phyloP scores from a whole-genome alignment of 1,139 yeast genomes.

The Debaryomycetaceae sp. region DNA sequence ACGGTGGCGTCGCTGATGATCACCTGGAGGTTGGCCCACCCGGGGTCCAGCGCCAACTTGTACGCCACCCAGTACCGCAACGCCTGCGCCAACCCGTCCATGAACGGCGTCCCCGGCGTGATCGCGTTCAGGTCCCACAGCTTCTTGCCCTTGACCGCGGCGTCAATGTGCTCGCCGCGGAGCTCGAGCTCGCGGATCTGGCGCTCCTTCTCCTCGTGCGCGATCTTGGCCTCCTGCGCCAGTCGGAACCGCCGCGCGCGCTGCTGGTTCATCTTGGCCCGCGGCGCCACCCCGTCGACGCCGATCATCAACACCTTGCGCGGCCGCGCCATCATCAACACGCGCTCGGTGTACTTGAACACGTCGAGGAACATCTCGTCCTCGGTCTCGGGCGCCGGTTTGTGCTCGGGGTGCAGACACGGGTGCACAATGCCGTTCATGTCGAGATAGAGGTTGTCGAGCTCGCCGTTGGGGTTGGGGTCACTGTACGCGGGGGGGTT shows the following conservation, averaged over 20 bases:
- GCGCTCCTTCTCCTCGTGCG: slow-evolving; percentile 56
- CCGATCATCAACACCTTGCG: slow-evolving; percentile 90
- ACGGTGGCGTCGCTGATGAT: slow-evolving; percentile 93
- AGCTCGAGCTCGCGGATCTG: slow-evolving; percentile 48
- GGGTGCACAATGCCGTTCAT: slow-evolving; percentile 99
- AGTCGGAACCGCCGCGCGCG: slow-evolving; percentile 91
- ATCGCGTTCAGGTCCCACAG: slow-evolving; percentile 94
- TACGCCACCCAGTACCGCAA: slow-evolving; percentile 87
- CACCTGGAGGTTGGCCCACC: slow-evolving; percentile 83
- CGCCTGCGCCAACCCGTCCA: slow-evolving; percentile 83
- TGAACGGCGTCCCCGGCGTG: slow-evolving; percentile 97
- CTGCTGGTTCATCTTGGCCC: slow-evolving; percentile 99
- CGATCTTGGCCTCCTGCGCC: slow-evolving; percentile 85
- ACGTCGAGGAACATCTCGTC: slow-evolving; percentile 93
- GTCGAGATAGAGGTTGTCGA: slow-evolving; percentile 85
- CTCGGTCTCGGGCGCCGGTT: slow-evolving; percentile 90
- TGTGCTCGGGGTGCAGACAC: slow-evolving; percentile 93
- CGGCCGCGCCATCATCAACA: slow-evolving; percentile 90
- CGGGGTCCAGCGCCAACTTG: slow-evolving; percentile 80
- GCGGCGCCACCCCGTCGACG: slow-evolving; percentile 98
- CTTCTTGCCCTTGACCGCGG: slow-evolving; percentile 52
- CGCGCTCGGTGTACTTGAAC: slow-evolving; percentile 85
- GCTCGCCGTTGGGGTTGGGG: slow-evolving; percentile 93
- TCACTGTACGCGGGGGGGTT: slow-evolving; percentile 59
- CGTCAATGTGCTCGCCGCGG: slow-evolving; percentile 65